Conservation (phyloP, 1,284 basidiomycete genomes). For the Gymnopus androsaceus region DNA sequence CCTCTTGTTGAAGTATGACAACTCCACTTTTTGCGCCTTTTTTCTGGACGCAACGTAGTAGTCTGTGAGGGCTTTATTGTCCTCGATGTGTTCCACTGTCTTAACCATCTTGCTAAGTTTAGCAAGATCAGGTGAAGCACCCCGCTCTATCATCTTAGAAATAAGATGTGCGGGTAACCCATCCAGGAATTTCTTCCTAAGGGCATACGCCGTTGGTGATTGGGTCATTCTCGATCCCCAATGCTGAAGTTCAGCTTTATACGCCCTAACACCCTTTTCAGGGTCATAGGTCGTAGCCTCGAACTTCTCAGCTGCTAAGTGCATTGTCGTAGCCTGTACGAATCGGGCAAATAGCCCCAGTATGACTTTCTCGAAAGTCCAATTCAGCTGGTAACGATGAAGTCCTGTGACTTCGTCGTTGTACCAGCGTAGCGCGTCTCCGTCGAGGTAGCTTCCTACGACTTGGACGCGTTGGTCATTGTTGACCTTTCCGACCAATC, state of each 20-base stretch:
- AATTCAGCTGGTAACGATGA: slow-evolving; percentile 5
- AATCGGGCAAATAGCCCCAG: slow-evolving; percentile 22
- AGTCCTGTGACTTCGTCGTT: slow-evolving; percentile 14
- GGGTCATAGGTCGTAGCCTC: slow-evolving; percentile 5
- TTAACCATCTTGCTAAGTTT: not conserved
- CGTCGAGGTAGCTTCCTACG: slow-evolving; percentile 12
- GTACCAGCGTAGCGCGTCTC: slow-evolving; percentile 17
- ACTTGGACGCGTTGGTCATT: not conserved
- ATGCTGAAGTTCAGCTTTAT: slow-evolving; percentile 16
- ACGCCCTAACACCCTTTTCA: slow-evolving; percentile 13
- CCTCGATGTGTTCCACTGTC: not conserved
- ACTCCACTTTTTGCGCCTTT: not conserved
- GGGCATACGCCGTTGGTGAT: slow-evolving; percentile 13
- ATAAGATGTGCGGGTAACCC: slow-evolving; percentile 4
- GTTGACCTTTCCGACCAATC: not conserved
- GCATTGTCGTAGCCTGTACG: slow-evolving; percentile 20
- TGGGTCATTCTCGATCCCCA: slow-evolving; percentile 12
- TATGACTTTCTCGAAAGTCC: slow-evolving; percentile 21
- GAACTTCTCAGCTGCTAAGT: slow-evolving; percentile 18
- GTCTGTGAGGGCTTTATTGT: not conserved
- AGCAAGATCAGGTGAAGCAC: not conserved
- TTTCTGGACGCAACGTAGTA: not conserved
- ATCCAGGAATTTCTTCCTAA: slow-evolving; percentile 12
- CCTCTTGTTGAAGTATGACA: not conserved
- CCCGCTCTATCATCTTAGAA: not conserved